These are phyloP conservation scores for Colletotrichum gigasporum DNA, from an alignment of 2,329 filamentous ascomycete species.

Conservation along the genomic window DNA sequence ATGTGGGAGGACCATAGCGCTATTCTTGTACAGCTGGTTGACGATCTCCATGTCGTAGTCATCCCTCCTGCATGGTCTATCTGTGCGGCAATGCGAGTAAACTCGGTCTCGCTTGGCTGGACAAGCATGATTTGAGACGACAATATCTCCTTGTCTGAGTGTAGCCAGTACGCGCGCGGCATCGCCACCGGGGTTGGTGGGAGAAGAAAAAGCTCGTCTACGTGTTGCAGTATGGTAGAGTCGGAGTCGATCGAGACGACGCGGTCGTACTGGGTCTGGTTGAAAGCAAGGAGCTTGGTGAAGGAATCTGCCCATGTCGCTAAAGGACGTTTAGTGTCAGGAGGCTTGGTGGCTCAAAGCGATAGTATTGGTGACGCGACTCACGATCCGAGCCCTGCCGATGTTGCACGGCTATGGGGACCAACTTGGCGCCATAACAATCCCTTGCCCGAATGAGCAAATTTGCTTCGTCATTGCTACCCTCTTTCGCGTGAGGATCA, in stretches of 20 bases:
- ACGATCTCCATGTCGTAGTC: conserved; percentile 75
- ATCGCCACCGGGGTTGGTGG: conserved; percentile 69
- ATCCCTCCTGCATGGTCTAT: conserved; percentile 35
- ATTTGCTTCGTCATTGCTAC: conserved; percentile 39
- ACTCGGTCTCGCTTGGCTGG: conserved; percentile 64
- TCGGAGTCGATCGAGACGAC: conserved; percentile 66
- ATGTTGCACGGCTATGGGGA: conserved; percentile 51
- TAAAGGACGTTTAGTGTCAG: not conserved
- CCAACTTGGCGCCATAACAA: conserved; percentile 54
- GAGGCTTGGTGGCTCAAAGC: too few species aligned
- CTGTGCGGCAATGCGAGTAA: conserved; percentile 42
- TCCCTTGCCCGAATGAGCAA: conserved; percentile 54
- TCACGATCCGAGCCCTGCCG: conserved; percentile 47
- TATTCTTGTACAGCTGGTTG: conserved; percentile 68
- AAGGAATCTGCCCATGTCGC: conserved; percentile 70
- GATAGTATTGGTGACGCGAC: not conserved
- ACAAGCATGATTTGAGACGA: conserved; percentile 71
- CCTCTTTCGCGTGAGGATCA: conserved; percentile 40
- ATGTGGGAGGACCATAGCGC: conserved; percentile 70
- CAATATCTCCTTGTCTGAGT: conserved; percentile 61
- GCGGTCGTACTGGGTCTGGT: conserved; percentile 67
- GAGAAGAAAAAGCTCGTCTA: conserved; percentile 76
- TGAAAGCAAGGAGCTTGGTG: conserved; percentile 73
- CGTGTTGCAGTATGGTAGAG: conserved; percentile 64
- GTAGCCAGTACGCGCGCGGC: conserved; percentile 76